A percentile compares a stretch with the other conserved stretches of the same genome.
phyloP scores from a whole-genome alignment of 176 grass and related monocot genomes.

The Olyra latifolia region DNA sequence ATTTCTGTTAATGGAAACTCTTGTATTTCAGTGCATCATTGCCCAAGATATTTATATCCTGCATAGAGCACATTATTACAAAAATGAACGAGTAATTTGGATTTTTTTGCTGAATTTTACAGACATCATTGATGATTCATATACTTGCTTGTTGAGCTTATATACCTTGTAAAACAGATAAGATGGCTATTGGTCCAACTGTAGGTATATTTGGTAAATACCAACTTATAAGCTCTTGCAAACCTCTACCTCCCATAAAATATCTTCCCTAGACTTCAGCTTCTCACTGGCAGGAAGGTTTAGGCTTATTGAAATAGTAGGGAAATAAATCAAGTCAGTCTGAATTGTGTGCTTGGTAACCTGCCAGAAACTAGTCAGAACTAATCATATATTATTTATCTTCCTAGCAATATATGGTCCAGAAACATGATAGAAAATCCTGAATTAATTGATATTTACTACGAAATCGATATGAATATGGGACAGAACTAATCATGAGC shows the following conservation, averaged over 20 bases:
- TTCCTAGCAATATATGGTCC: neutral
- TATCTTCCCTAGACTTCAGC: neutral
- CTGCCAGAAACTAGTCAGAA: neutral
- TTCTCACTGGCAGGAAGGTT: neutral
- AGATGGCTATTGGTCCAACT: neutral
- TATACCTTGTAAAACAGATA: neutral
- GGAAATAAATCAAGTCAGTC: neutral
- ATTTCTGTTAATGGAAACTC: neutral
- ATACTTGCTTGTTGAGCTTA: neutral
- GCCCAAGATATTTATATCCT: neutral
- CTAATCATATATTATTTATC: neutral
- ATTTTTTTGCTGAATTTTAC: neutral
- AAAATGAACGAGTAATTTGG: neutral
- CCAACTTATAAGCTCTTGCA: neutral
- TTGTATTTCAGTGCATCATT: neutral
- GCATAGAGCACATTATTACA: neutral
- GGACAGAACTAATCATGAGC: neutral
- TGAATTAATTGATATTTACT: neutral
- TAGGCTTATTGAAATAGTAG: neutral
- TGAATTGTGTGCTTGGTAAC: neutral
- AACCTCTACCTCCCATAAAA: neutral
- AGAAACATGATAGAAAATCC: neutral
- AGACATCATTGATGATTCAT: neutral
- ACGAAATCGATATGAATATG: neutral
- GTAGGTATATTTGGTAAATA: conserved; percentile 3